These are phyloP conservation scores for Fusarium newnesense DNA, from an alignment of 2,329 filamentous ascomycete species.

Conservation along the genomic window DNA sequence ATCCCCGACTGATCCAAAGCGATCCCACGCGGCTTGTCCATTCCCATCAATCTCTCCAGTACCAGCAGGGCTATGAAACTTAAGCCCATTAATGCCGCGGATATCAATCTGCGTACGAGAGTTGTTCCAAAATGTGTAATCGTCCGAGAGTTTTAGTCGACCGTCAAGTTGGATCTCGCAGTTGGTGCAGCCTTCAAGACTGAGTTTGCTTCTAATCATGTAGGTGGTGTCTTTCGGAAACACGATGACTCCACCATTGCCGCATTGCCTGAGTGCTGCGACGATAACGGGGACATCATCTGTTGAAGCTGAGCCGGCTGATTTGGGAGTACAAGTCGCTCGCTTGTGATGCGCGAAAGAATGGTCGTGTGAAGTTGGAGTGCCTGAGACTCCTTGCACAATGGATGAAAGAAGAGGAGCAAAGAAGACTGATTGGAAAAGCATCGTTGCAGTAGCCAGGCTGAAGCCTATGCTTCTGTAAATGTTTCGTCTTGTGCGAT, in stretches of 20 bases:
- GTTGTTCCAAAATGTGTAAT: neutral
- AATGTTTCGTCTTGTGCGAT: neutral
- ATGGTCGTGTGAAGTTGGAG: neutral
- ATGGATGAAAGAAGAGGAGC: neutral
- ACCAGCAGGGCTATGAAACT: neutral
- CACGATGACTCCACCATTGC: neutral
- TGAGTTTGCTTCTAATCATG: neutral
- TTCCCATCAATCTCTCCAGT: neutral
- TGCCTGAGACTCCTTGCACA: neutral
- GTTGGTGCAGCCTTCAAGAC: neutral
- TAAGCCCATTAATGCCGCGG: rapidly evolving
- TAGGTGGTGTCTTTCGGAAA: neutral
- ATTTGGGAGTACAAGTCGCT: neutral
- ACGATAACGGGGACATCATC: neutral
- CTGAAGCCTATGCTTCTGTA: neutral
- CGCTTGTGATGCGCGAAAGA: neutral
- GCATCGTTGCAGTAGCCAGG: neutral
- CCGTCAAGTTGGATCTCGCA: neutral
- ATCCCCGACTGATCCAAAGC: neutral
- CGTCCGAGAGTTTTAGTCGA: neutral
- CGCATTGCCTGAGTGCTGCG: neutral
- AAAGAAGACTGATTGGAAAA: neutral
- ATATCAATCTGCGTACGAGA: neutral
- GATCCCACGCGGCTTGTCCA: neutral
- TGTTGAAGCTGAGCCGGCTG: neutral